Conservation (phyloP, 2,329 filamentous ascomycete genomes). For the Pseudomassariella vexata region DNA sequence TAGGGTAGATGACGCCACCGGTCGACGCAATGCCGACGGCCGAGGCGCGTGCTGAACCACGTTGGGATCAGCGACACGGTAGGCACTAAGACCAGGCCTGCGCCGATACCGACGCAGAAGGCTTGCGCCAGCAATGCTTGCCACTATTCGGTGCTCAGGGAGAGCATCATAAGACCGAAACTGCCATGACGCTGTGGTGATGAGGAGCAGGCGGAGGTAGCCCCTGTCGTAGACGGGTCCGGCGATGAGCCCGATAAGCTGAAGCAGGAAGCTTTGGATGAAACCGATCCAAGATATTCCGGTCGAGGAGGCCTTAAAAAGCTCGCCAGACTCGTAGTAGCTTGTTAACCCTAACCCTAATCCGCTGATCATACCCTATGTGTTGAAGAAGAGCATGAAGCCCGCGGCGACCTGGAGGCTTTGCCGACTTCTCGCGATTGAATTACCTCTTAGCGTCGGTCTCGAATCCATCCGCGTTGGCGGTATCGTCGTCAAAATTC, state of each 20-base stretch:
- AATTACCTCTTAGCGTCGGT: too few relatives aligned
- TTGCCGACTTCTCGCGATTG: too few relatives aligned
- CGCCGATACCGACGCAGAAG: conserved; percentile 37
- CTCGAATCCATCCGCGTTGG: too few relatives aligned
- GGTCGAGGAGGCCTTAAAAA: conserved; percentile 28
- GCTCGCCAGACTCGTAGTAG: conserved; percentile 37
- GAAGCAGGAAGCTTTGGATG: conserved; percentile 38
- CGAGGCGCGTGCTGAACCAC: conserved; percentile 24
- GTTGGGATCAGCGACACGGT: conserved; percentile 24
- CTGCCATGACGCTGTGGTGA: conserved; percentile 30
- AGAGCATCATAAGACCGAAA: conserved; percentile 41
- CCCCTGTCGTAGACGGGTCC: conserved; percentile 44
- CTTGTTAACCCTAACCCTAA: conserved; percentile 51
- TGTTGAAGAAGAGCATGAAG: conserved; percentile 3
- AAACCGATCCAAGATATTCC: conserved; percentile 40
- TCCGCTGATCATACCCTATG: conserved; percentile 30
- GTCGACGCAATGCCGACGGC: conserved; percentile 26
- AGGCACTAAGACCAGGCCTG: conserved; percentile 33
- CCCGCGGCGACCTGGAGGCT: neutral
- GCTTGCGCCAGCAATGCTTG: conserved; percentile 40
- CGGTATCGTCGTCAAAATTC: too few relatives aligned
- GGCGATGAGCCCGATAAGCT: conserved; percentile 32
- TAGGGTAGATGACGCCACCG: conserved; percentile 27
- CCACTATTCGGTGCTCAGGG: conserved; percentile 32
- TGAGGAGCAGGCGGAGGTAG: conserved; percentile 33